Percentiles rank a stretch among this genome's conserved stretches.
Conservation (phyloP, 208 protist species). For the Trypanosoma mega region DNA sequence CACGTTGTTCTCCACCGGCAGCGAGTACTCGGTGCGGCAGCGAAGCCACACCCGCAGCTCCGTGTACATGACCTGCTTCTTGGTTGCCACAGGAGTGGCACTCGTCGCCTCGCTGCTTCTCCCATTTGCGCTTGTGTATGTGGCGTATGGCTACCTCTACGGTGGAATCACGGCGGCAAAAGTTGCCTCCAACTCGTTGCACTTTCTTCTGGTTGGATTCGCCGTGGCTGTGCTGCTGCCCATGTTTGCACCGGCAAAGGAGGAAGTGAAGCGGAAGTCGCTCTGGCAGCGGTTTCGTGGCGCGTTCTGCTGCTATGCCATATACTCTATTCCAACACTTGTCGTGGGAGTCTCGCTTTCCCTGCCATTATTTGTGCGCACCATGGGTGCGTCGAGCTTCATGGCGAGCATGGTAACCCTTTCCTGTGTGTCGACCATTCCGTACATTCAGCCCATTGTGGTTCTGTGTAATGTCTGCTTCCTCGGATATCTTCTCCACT, state of each 20-base stretch:
- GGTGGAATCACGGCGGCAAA: slow-evolving; percentile 28
- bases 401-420: slow-evolving; percentile 61
- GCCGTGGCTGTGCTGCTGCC: slow-evolving; percentile 45
- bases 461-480: slow-evolving; percentile 47
- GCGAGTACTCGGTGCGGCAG: no score
- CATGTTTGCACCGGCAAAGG: slow-evolving; percentile 26
- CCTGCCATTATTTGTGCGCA: slow-evolving; percentile 51
- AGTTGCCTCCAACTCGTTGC: slow-evolving; percentile 30
- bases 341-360: slow-evolving; percentile 38
- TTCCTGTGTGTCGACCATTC: slow-evolving; percentile 63
- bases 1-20: not conserved
- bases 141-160: slow-evolving; percentile 51
- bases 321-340: slow-evolving; percentile 81
- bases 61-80: slow-evolving; percentile 17
- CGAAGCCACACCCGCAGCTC: not conserved
- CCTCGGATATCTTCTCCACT: slow-evolving; percentile 50
- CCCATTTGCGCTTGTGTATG: slow-evolving; percentile 39
- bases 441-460: slow-evolving; percentile 46
- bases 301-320: slow-evolving; percentile 47
- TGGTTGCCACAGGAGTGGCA: slow-evolving; percentile 30
- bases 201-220: slow-evolving; percentile 40
- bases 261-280: not conserved
- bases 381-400: slow-evolving; percentile 54
- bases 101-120: slow-evolving; percentile 43
- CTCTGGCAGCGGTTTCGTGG: slow-evolving; percentile 10